Evolutionary conservation across 306 rosid species (phyloP).

Genomic region (Gastrolobium bilobum): DNA sequence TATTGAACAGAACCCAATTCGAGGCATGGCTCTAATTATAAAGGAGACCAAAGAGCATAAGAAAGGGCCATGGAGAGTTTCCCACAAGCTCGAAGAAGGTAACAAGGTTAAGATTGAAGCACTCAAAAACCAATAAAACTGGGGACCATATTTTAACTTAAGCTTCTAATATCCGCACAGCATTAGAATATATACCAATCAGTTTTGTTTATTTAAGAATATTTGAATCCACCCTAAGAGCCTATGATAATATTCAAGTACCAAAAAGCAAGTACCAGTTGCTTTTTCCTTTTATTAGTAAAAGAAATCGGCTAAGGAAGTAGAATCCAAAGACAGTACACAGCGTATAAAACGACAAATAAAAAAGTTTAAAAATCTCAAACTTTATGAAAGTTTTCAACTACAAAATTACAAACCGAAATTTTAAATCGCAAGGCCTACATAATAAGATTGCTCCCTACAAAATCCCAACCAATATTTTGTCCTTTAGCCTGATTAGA

Average conservation of each 20-base stretch:
- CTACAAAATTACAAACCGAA: constrained; percentile 55
- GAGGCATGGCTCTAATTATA: neutral
- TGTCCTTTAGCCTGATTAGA: constrained; percentile 78
- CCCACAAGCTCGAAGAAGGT: constrained; percentile 28
- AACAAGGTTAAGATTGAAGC: constrained; percentile 24
- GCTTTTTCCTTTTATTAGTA: constrained; percentile 34
- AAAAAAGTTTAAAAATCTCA: constrained; percentile 45
- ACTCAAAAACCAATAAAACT: constrained; percentile 27
- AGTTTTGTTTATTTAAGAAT: constrained; percentile 46
- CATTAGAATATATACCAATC: neutral
- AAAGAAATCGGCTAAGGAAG: constrained; percentile 47
- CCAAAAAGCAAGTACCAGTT: constrained; percentile 35
- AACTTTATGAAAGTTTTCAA: constrained; percentile 61
- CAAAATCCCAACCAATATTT: constrained; percentile 59
- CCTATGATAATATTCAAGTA: constrained; percentile 26
- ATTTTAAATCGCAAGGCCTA: constrained; percentile 48
- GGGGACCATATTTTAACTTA: constrained; percentile 46
- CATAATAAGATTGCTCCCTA: constrained; percentile 38
- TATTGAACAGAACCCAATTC: constrained; percentile 16
- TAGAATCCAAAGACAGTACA: constrained; percentile 64
- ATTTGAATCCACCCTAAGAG: constrained; percentile 3
- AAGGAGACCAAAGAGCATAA: constrained; percentile 22
- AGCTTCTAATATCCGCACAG: constrained; percentile 28
- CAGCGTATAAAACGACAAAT: constrained; percentile 61
- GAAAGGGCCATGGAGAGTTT: constrained; percentile 28